Conservation (phyloP, 345 rosid species). For the Rhodamnia argentea region DNA sequence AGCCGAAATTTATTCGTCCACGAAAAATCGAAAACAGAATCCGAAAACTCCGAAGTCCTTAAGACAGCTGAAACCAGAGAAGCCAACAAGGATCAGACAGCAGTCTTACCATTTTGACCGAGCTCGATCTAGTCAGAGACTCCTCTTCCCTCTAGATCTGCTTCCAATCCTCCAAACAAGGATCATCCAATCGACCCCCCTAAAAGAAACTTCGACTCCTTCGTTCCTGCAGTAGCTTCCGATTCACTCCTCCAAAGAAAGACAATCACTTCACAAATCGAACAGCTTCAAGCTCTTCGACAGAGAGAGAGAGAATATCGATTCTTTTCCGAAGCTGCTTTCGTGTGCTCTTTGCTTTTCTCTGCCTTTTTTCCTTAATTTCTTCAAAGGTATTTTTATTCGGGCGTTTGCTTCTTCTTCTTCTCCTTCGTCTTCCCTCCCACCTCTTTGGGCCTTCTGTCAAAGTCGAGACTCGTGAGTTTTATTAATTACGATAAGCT, state of each 20-base stretch:
- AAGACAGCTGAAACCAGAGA: not conserved
- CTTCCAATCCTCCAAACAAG: not conserved
- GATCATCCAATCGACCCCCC: not conserved
- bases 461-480: not conserved
- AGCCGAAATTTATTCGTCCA: not conserved
- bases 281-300: not conserved
- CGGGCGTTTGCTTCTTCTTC: not conserved
- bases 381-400: not conserved
- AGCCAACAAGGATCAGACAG: not conserved
- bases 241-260: not conserved
- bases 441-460: not conserved
- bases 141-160: constrained; percentile 1
- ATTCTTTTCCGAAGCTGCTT: not conserved
- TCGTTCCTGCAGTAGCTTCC: not conserved
- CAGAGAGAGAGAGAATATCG: not conserved
- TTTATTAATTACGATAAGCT: not conserved
- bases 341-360: not conserved
- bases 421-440: not conserved
- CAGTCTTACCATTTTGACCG: not conserved
- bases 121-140: constrained; percentile 3
- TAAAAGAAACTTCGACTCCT: not conserved
- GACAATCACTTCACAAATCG: not conserved
- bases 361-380: not conserved
- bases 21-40: not conserved
- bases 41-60: not conserved